Evolutionary conservation across 371 early-diverging fungal species (phyloP).

Genomic region (Parasitella parasitica): DNA sequence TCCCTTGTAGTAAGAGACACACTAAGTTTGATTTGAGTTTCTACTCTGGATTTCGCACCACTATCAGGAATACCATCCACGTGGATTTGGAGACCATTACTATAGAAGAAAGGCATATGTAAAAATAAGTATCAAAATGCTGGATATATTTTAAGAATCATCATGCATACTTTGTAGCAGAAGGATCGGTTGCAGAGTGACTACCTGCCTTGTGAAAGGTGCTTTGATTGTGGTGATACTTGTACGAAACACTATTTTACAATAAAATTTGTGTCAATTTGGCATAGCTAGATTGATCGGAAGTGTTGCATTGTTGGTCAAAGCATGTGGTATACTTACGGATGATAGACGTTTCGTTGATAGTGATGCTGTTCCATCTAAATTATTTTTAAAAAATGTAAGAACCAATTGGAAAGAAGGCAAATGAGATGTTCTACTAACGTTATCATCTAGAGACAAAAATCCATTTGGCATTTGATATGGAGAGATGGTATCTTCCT

Average conservation of each 20-base stretch:
- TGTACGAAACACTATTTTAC: neutral
- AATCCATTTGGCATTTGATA: neutral
- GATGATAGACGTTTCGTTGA: neutral
- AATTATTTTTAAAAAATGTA: neutral
- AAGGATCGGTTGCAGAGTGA: neutral
- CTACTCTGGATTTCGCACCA: constrained; percentile 72
- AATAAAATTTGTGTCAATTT: neutral
- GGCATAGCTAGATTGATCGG: neutral
- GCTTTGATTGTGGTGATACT: neutral
- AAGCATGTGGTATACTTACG: neutral
- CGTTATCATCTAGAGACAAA: neutral
- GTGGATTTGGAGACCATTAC: constrained; percentile 21
- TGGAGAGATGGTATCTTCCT: neutral
- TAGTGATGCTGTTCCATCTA: neutral
- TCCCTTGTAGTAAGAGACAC: constrained; percentile 53
- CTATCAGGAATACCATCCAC: constrained; percentile 59
- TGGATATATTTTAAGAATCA: neutral
- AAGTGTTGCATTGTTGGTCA: neutral
- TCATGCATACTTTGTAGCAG: neutral
- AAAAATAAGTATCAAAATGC: neutral
- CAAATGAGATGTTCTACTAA: neutral
- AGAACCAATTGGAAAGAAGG: neutral
- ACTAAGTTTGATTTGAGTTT: constrained; percentile 74
- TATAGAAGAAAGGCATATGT: neutral
- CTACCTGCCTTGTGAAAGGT: neutral